Evolutionary conservation across 2,329 filamentous ascomycete species (phyloP).

Genomic region (Curvularia eragrostidis): DNA sequence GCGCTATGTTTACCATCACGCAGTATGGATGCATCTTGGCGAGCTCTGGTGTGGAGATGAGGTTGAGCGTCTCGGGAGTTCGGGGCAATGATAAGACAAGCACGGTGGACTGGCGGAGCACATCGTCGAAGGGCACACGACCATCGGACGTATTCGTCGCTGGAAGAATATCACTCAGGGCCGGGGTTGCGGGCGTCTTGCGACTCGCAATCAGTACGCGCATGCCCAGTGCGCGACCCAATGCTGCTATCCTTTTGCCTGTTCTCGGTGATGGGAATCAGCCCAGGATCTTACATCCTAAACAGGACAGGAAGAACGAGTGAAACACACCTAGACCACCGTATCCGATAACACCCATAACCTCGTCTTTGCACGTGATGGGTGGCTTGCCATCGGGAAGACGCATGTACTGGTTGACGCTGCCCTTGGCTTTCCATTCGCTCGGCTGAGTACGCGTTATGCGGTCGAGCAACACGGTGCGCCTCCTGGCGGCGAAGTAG

Average conservation of each 20-base stretch:
- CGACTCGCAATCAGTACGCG: constrained; percentile 58
- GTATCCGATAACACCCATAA: constrained; percentile 59
- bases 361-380: constrained; percentile 57
- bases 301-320: constrained; percentile 10
- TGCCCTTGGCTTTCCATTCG: constrained; percentile 53
- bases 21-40: constrained; percentile 54
- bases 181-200: constrained; percentile 22
- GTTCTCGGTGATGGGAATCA: constrained; percentile 12
- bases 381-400: constrained; percentile 50
- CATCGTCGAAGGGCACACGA: constrained; percentile 48
- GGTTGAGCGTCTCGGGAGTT: constrained; percentile 41
- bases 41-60: constrained; percentile 52
- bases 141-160: constrained; percentile 23
- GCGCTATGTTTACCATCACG: constrained; percentile 58
- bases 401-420: constrained; percentile 41
- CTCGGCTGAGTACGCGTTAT: constrained; percentile 37
- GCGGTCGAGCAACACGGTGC: constrained; percentile 46
- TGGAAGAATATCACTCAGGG: constrained; percentile 13
- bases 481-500: constrained; percentile 57
- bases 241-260: constrained; percentile 54
- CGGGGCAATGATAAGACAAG: constrained; percentile 48
- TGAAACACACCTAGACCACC: constrained; percentile 53
- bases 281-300: constrained; percentile 15
- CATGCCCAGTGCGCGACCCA: constrained; percentile 58
- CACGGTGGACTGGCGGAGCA: constrained; percentile 48